A percentile compares a stretch with the other conserved stretches of the same genome.
phyloP scores from a whole-genome alignment of 176 grass and related monocot genomes.

The Bromus sterilis region DNA sequence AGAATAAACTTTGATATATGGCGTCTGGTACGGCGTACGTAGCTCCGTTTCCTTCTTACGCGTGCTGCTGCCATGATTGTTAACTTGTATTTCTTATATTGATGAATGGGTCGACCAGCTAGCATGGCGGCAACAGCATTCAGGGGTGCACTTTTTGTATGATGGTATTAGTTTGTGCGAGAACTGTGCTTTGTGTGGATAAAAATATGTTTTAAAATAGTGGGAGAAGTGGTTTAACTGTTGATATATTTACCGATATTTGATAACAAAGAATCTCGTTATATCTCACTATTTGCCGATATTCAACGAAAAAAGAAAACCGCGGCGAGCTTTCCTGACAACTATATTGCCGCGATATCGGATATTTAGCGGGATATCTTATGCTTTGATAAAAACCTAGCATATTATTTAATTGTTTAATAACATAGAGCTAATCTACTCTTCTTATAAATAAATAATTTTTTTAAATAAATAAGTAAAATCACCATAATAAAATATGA shows the following conservation, averaged over 20 bases:
- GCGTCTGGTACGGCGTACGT: background rate
- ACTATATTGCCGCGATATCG: too few species aligned
- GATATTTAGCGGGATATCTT: too few species aligned
- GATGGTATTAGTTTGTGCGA: background rate
- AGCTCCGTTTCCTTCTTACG: slow-evolving; percentile 8
- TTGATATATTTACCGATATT: too few species aligned
- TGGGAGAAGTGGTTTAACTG: too few species aligned
- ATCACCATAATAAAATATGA: too few species aligned
- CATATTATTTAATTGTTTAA: background rate
- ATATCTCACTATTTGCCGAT: too few species aligned
- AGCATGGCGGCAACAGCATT: background rate
- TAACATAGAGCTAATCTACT: background rate
- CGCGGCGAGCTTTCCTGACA: too few species aligned
- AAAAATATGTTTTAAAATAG: too few species aligned
- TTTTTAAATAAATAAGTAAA: too few species aligned
- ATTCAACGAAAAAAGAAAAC: too few species aligned
- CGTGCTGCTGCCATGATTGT: background rate
- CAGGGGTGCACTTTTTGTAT: background rate
- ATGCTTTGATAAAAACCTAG: too few species aligned
- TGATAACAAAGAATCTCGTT: too few species aligned
- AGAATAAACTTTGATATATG: background rate
- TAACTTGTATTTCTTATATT: background rate
- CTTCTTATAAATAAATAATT: background rate
- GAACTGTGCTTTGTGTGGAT: background rate
- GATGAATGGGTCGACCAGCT: slow-evolving; percentile 6